Evolutionary conservation across 176 grass and related monocot species (phyloP).

Genomic region (Rhynchospora pubera): DNA sequence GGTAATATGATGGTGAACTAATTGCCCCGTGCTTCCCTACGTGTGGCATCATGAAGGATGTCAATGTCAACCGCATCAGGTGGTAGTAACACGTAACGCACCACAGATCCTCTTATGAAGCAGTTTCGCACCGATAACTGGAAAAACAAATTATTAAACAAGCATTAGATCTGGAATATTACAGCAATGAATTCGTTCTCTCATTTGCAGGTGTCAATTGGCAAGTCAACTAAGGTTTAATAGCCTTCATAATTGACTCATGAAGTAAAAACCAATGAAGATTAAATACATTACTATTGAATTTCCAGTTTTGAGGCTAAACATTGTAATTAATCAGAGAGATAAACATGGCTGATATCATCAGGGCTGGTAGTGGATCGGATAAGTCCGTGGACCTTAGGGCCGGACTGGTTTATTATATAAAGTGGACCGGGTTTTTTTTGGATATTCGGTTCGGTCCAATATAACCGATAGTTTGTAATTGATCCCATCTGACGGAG

Average conservation of each 20-base stretch:
- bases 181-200: not conserved
- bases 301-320: not conserved
- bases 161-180: not conserved
- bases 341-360: too few species aligned
- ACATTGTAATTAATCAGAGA: not conserved
- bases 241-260: not conserved
- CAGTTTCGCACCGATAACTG: conserved; percentile 93
- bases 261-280: not conserved
- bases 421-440: too few species aligned
- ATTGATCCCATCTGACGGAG: too few species aligned
- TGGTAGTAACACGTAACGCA: conserved; percentile 87
- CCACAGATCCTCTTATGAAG: conserved; percentile 95
- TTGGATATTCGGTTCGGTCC: too few species aligned
- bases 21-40: conserved; percentile 87
- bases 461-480: too few species aligned
- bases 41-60: conserved; percentile 95
- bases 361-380: too few species aligned
- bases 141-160: not conserved
- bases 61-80: conserved; percentile 85
- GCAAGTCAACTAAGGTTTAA: not conserved
- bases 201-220: too few species aligned
- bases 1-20: conserved; percentile 18
- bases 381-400: too few species aligned
- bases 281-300: not conserved
- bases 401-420: too few species aligned